Conservation (phyloP, 495 filamentous ascomycete species). For the Trichoderma asperelloides region DNA sequence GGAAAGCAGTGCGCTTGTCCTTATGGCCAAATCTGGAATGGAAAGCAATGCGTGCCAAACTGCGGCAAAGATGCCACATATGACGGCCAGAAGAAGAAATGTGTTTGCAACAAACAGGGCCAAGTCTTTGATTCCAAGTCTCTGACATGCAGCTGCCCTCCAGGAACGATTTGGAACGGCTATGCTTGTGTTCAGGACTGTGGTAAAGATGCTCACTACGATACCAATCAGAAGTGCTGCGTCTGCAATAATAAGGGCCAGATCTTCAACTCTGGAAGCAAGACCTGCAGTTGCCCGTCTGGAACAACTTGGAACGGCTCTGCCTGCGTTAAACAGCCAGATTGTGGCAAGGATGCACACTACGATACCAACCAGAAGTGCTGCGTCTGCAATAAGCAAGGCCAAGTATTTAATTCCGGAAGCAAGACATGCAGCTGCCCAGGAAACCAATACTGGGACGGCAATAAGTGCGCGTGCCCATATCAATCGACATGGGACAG, state of each 20-base stretch:
- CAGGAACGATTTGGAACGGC: background rate
- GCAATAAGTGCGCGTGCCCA: background rate
- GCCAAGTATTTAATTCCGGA: background rate
- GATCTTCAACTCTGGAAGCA: background rate
- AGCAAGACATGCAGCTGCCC: constrained; percentile 1
- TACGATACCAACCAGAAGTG: background rate
- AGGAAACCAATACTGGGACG: background rate
- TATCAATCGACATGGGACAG: background rate
- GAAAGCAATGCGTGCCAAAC: background rate
- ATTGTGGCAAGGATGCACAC: constrained; percentile 7
- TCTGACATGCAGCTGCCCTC: background rate
- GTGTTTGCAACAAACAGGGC: constrained; percentile 5
- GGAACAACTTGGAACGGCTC: background rate
- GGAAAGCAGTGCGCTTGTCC: no score
- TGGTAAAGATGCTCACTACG: background rate
- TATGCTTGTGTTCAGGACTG: background rate
- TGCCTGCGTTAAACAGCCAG: background rate
- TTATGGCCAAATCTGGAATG: no score
- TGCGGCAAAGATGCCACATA: constrained; percentile 4
- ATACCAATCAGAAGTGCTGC: constrained; percentile 6
- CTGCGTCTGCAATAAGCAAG: constrained; percentile 8
- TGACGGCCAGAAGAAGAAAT: background rate
- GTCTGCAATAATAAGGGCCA: background rate
- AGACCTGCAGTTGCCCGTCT: constrained; percentile 2
- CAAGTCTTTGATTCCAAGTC: background rate